Evolutionary conservation across 2,329 filamentous ascomycete genomes (phyloP).

Genomic region (Pleurostoma richardsiae): DNA sequence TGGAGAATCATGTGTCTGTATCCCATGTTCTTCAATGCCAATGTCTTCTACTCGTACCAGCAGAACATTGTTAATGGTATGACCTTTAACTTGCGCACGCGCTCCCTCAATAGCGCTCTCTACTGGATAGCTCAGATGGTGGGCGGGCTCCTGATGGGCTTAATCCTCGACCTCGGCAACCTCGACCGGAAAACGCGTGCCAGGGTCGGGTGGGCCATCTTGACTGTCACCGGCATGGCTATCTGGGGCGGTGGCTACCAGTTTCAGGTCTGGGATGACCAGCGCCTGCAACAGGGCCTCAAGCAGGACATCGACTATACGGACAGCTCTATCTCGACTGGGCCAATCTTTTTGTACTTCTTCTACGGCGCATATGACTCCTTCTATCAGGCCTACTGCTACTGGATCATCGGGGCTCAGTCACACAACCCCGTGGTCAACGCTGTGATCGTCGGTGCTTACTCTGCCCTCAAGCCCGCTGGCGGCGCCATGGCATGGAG

Average conservation of each 20-base stretch:
- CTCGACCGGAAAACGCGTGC: constrained; percentile 40
- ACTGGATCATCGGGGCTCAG: constrained; percentile 40
- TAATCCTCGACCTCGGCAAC: constrained; percentile 34
- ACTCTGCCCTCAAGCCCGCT: constrained; percentile 29
- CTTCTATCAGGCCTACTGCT: constrained; percentile 53
- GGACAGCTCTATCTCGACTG: constrained; percentile 43
- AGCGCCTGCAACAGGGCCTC: constrained; percentile 27
- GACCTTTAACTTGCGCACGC: constrained; percentile 49
- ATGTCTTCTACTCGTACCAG: constrained; percentile 53
- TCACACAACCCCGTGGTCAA: constrained; percentile 25
- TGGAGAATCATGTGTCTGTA: constrained; percentile 12
- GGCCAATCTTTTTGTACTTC: constrained; percentile 56
- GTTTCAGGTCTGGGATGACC: constrained; percentile 56
- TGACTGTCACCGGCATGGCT: constrained; percentile 44
- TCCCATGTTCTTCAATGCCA: constrained; percentile 50
- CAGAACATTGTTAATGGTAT: constrained; percentile 50
- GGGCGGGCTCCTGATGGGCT: constrained; percentile 42
- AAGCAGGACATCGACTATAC: constrained; percentile 43
- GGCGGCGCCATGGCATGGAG: constrained; percentile 40
- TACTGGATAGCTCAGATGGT: constrained; percentile 55
- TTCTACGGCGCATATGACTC: constrained; percentile 58
- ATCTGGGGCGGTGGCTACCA: constrained; percentile 59
- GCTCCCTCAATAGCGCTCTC: constrained; percentile 48
- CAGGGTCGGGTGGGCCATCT: constrained; percentile 35
- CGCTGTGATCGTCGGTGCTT: constrained; percentile 28